Percentiles rank a stretch among this genome's conserved stretches.
These are phyloP conservation scores for Cercospora zeina DNA, from an alignment of 2,329 filamentous ascomycete genomes.

Conservation along the genomic window DNA sequence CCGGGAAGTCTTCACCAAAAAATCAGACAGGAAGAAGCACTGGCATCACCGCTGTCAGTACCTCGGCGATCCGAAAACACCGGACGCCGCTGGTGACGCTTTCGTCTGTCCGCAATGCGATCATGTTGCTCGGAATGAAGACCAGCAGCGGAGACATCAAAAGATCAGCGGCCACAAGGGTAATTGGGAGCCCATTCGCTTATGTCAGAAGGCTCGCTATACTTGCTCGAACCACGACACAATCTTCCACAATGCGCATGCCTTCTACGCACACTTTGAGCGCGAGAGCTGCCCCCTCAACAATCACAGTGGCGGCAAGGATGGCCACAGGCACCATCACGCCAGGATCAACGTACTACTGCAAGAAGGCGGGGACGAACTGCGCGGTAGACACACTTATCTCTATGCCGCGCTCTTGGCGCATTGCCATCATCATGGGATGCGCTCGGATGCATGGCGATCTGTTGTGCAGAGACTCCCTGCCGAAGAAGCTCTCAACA, in stretches of 20 bases:
- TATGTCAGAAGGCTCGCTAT: constrained; percentile 9
- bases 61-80: constrained; percentile 6
- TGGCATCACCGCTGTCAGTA: constrained; percentile 13
- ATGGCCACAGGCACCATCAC: constrained; percentile 15
- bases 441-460: constrained; percentile 7
- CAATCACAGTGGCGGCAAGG: constrained; percentile 5
- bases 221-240: constrained; percentile 11
- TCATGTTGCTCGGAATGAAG: constrained; percentile 11
- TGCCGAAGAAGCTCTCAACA: constrained; percentile 3
- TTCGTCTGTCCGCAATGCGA: constrained; percentile 11
- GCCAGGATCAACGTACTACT: neutral
- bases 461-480: constrained; percentile 1
- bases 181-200: constrained; percentile 4
- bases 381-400: neutral
- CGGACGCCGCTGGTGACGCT: neutral
- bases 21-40: constrained; percentile 14
- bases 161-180: constrained; percentile 11
- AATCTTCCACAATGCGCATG: constrained; percentile 10
- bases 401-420: constrained; percentile 5
- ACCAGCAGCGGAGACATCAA: constrained; percentile 7
- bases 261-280: constrained; percentile 18
- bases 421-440: constrained; percentile 5
- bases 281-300: constrained; percentile 11
- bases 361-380: constrained; percentile 17
- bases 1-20: constrained; percentile 10